Base-by-base conservation (phyloP, 1,139 yeast genomes). In the Saccharomyces hybrid region DNA sequence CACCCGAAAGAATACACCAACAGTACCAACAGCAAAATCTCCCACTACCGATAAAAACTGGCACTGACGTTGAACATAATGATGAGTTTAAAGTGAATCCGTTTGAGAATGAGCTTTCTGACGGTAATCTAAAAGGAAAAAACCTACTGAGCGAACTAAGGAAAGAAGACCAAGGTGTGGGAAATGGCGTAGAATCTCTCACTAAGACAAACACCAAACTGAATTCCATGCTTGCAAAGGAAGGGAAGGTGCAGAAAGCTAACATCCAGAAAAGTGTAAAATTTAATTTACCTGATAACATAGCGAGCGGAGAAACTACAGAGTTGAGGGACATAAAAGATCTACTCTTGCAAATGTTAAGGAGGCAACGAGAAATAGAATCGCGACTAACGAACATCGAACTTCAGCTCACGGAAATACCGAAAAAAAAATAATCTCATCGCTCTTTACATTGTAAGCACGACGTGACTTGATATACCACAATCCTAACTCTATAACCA, bases 1-100 rank as follows among this genome's bases (percentile, higher is more conserved):
- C 64, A 4, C 64, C 64, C 6, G 59, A 60, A 50, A 56, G 62
- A 34, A 38, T 38, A 38, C 44, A 38, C 5, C 44, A 38, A 19
- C 44, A 38, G 12, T 21, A 38, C 7, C 44, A 38, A 16, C 24
- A 16, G 21, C 44, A 38, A 9, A 19, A 19, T 9, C 26, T 3
- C 7, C 26, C 44, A 3, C 9, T 12, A 9, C 21, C 11, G 11
- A 11, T 24, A 7, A 19, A 38, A 16, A 38, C 11, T 19, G 19
- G 26, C 24, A 19, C n/a, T 38, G 21, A 16, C 21, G 5, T 34
- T 14, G 7, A 21, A 4, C 12, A 16, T 11, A 34, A 6, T 38
- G 16, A 14, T 38, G 26, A 38, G n/a, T 11, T 9, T 24, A 11
- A 38, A 6, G 24, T 2, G 11, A 19, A 4, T 11, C 12, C 44